Base-by-base conservation (phyloP, 495 filamentous ascomycete genomes). In the Thozetella sp. region DNA sequence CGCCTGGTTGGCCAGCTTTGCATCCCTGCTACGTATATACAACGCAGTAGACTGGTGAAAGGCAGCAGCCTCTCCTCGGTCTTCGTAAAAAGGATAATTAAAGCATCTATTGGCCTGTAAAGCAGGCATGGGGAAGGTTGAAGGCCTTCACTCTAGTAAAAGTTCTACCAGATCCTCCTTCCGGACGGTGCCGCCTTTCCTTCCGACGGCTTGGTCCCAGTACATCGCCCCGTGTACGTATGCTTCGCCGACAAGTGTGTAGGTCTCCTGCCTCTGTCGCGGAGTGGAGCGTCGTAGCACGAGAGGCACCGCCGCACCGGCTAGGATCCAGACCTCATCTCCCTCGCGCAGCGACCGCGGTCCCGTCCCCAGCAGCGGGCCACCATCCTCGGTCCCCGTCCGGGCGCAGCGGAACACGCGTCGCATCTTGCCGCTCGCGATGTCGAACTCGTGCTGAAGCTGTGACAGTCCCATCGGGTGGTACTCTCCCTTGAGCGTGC, bases 241-340 rank as follows among this genome's bases (percentile, higher is more conserved):
- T 20, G 51, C 40, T 51, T 63, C 60, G 3, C 60, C 60, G 15
- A 63, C 46, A 3, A 63, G 48, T 2, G 3, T 19, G 22, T 53
- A 51, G 0, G 22, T 37, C 3, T 17, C 43, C 0, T 37, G 15
- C 25, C 17, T 46, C 19, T 11, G 22, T 10, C 13, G 43, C 6
- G 2, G 12, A 4, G 24, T 10, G 17, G 25, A 1, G 17, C 37
- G 12, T 10, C 61, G 54, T 43, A 67, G 24, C 17, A 65, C 54
- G 23, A 66, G 24, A 0, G 63, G 63, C 12, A 60, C 55, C 12
- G 10, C 30, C 2, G 50, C 54, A 12, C 66, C 63, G 6, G 37
- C 56, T 6, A 68, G 46, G 10, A 61, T 46, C 55, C 63, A 66
- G 1, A 63, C 58, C 45, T 58, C 24, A 22, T 68, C 66, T 12